Percentiles rank a stretch among this genome's conserved stretches.
Conservation (phyloP, 192 early-diverging fungal genomes). For the Backusella liffmaniae region DNA sequence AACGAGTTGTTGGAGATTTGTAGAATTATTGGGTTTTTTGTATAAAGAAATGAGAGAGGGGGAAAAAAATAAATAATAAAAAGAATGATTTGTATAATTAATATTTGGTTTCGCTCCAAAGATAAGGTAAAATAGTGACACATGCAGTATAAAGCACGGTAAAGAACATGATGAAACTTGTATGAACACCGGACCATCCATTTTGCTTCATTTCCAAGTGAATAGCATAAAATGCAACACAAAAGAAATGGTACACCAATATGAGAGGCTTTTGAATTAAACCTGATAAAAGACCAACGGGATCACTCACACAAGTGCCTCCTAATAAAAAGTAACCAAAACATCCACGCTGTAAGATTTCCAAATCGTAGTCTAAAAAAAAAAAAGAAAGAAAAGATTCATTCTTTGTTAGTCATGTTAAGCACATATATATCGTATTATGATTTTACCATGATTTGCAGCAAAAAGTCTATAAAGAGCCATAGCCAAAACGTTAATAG, state of each 20-base stretch:
- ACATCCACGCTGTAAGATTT: conserved; percentile 77
- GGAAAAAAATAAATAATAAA: neutral
- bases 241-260: conserved; percentile 89
- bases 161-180: conserved; percentile 46
- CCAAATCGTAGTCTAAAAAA: conserved; percentile 63
- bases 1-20: neutral
- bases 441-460: conserved; percentile 62
- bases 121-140: conserved; percentile 44
- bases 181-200: conserved; percentile 45
- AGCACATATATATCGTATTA: neutral
- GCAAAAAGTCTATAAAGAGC: conserved; percentile 92
- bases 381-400: neutral
- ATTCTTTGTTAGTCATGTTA: neutral
- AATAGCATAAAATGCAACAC: conserved; percentile 77
- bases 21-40: neutral
- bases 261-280: conserved; percentile 71
- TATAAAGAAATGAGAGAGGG: neutral
- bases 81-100: conserved; percentile 4
- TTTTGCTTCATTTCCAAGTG: conserved; percentile 50
- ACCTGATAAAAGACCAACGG: conserved; percentile 86
- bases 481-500: conserved; percentile 90
- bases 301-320: conserved; percentile 74
- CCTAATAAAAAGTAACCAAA: conserved; percentile 89
- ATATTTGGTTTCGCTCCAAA: conserved; percentile 33
- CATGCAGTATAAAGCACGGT: conserved; percentile 56